Evolutionary conservation across 352 stramenopile genomes (phyloP).

Genomic region (Globisporangium perplexum): DNA sequence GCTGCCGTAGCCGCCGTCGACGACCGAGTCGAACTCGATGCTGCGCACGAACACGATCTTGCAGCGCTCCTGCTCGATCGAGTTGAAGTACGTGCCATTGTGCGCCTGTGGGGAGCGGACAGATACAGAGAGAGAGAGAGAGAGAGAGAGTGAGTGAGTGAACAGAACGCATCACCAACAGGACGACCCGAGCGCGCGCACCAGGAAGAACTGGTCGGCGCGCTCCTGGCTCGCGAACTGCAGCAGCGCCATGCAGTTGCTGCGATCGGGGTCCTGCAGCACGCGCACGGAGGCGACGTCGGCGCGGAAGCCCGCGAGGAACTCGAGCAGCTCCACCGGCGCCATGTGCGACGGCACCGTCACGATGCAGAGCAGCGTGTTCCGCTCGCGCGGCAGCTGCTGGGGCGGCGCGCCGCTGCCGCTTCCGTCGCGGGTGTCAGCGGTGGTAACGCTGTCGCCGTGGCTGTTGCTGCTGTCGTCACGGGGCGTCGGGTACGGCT

Average conservation of each 20-base stretch:
- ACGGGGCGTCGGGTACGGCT: conserved; percentile 24
- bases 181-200: conserved; percentile 4
- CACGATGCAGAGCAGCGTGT: conserved; percentile 74
- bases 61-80: conserved; percentile 87
- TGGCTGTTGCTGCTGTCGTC: background rate
- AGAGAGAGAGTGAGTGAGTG: too few species aligned
- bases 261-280: conserved; percentile 72
- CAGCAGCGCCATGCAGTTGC: conserved; percentile 84
- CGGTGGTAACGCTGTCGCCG: background rate
- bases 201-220: conserved; percentile 78
- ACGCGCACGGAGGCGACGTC: conserved; percentile 77
- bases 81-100: conserved; percentile 91
- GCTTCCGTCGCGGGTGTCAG: background rate
- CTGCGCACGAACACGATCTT: conserved; percentile 88
- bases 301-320: conserved; percentile 63
- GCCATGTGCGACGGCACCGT: conserved; percentile 84
- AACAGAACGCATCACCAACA: background rate
- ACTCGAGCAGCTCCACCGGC: conserved; percentile 80
- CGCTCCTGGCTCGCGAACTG: conserved; percentile 75
- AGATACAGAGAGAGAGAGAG: background rate
- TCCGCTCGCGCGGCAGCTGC: conserved; percentile 60
- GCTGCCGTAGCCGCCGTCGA: conserved; percentile 12
- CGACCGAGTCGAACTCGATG: conserved; percentile 77
- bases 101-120: conserved; percentile 33
- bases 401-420: conserved; percentile 12